Base-by-base conservation (phyloP, 2,329 filamentous ascomycete species). In the Botryotinia calthae region DNA sequence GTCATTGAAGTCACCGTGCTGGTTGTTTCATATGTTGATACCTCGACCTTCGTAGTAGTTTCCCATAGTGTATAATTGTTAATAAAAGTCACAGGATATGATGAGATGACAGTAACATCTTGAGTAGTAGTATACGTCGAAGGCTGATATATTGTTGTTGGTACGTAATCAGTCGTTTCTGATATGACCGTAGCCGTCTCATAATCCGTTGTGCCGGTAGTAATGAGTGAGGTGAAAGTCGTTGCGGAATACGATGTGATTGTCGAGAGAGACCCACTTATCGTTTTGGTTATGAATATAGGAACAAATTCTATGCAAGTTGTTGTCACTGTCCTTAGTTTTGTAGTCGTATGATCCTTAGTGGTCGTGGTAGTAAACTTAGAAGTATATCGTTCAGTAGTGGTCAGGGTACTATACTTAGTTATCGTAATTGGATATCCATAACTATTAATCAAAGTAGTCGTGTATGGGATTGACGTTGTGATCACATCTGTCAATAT, bases 391-490 rank as follows among this genome's bases (percentile, higher is more conserved):
- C 73, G 72, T 46, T 76, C 73, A 10, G 64, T 72, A n/a, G 74
- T 72, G 6, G 73, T 77, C 28, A 69, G 70, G 12, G 74, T 76
- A n/a, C 72, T 76, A 70, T 74, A 77, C 48, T 62, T 54, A 18
- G 74, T 77, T 5, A 72, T 72, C 2, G 73, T 76, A 18, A 76
- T 69, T 14, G 74, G 71, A 51, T 77, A 75, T 69, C 75, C 75
- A 63, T 76, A 74, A 22, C 63, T 70, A 37, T 75, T 72, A 9
- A 69, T 77, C n/a, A 71, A 70, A 20, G 76, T 77, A 1, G 73
- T 69, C 37, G 75, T 74, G 58, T 73, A 75, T 40, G 74, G 76
- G 34, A 71, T 73, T 25, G 76, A 76, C 58, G 73, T 75, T 2
- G 75, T 76, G 20, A 75, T 68, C 28, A 71, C 63, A 37, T 70